Conservation (phyloP, 2,329 filamentous ascomycete species). For the Fonsecaea nubica region DNA sequence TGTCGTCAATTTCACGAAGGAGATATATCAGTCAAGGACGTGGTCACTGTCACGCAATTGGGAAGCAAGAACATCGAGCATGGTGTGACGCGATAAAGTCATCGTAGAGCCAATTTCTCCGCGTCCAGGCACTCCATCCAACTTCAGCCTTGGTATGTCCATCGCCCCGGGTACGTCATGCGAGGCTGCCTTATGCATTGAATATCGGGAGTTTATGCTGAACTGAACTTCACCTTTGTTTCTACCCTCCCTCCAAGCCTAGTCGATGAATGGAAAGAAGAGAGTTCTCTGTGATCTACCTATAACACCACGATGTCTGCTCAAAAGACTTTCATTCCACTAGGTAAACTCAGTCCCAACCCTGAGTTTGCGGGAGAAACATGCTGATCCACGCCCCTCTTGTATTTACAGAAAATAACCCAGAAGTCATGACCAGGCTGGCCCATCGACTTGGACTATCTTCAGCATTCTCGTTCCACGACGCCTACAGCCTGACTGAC, state of each 20-base stretch:
- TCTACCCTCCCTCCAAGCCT: not conserved
- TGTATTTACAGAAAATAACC: constrained; percentile 58
- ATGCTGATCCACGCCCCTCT: not conserved
- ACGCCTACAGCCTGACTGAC: constrained; percentile 61
- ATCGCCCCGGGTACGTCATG: constrained; percentile 18
- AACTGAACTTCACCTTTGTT: not conserved
- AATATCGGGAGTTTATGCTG: too few relatives aligned
- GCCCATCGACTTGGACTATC: constrained; percentile 58
- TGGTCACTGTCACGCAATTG: not conserved
- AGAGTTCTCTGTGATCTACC: not conserved
- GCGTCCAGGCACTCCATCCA: constrained; percentile 8
- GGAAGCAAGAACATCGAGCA: not conserved
- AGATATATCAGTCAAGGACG: constrained; percentile 1
- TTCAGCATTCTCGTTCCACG: constrained; percentile 57
- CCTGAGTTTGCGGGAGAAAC: not conserved
- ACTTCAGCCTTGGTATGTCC: not conserved
- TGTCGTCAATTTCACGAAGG: constrained; percentile 1
- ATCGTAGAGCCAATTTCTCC: constrained; percentile 5
- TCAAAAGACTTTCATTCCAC: constrained; percentile 30
- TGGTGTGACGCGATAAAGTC: constrained; percentile 6
- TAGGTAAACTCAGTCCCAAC: constrained; percentile 20
- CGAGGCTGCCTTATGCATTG: constrained; percentile 26
- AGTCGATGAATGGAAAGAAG: not conserved
- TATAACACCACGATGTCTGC: constrained; percentile 17
- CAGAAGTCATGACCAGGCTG: constrained; percentile 60